A percentile compares a stretch with the other conserved stretches of the same genome.
Evolutionary conservation across 139 green algal species (phyloP).

Genomic region (Asterochloris sp.): DNA sequence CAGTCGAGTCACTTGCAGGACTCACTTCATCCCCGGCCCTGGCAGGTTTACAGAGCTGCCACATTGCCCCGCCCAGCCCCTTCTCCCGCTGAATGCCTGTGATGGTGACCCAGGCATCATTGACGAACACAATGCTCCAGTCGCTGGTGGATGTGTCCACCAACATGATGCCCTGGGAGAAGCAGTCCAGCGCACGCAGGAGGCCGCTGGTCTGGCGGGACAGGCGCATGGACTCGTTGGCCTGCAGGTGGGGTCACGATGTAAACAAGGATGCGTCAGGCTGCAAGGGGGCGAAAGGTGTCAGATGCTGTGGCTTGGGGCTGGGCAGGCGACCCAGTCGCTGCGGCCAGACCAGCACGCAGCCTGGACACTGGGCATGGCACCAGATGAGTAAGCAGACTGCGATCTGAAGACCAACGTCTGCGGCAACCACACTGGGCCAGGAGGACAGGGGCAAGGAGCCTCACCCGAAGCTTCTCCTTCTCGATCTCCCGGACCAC

Average conservation of each 20-base stretch:
- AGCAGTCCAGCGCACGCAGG: conserved; percentile 59
- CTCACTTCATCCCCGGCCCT: background rate
- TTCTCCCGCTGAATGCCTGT: conserved; percentile 15
- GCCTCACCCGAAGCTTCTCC: conserved; percentile 44
- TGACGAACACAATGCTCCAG: conserved; percentile 73
- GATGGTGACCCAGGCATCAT: conserved; percentile 63
- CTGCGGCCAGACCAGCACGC: no score
- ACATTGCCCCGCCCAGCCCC: conserved; percentile 1
- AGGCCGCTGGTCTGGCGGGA: conserved; percentile 24
- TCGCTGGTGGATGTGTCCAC: conserved; percentile 44
- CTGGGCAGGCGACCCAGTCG: no score
- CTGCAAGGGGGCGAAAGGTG: no score
- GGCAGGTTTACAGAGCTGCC: conserved; percentile 7
- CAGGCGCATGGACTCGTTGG: conserved; percentile 1
- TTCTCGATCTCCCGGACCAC: conserved; percentile 84
- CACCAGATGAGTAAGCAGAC: no score
- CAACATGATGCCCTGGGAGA: conserved; percentile 78
- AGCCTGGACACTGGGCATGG: no score
- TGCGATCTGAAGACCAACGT: no score
- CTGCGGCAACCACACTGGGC: no score
- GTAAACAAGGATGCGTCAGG: no score
- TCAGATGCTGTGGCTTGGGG: no score
- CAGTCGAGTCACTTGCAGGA: no score
- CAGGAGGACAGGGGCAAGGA: no score
- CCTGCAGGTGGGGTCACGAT: background rate